Evolutionary conservation across 805 yeast genomes (phyloP), one percentile per base, ranked within the genome.

Genomic region (Clavispora santaluciae): DNA sequence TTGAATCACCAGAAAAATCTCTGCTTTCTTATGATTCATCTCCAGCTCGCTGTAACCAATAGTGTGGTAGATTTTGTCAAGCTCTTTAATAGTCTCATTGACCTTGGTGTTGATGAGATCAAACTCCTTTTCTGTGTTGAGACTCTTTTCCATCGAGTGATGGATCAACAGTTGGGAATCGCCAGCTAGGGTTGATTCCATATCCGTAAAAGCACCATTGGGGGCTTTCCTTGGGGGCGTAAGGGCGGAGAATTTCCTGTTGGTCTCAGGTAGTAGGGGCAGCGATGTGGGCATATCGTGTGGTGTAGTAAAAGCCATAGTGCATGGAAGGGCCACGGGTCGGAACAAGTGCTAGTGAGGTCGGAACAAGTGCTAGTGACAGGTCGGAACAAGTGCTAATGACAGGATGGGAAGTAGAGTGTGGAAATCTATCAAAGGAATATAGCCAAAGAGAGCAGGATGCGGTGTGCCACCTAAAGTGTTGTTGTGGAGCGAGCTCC

Each of bases 41-140:
- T 78, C 82, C 7, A 56, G 51, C n/a, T 66, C 55, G 1, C 81
- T 67, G 51, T 74, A 78, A 1, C 86, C 86, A 30, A 79, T 79
- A 42, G 68, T 72, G 36, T 64, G 63, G 53, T 78, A 78, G 8
- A 77, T 68, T 4, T 53, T 51, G 38, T 72, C 68, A n/a, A 79
- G 55, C 38, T 73, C 71, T n/a, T 42, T 42, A 13, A 69, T 59
- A 7, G 73, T 62, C n/a, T 50, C 47, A 40, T 61, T 60, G n/a
- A 69, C 67, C 25, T 64, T 60, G 20, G 54, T 42, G 4, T 64
- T 58, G 13, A 68, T 64, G 18, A 52, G 40, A 29, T 66, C 68
- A 35, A 67, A 56, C 30, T 57, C 58, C 16, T 48, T 40, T 20
- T 42, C 47, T 22, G 48, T 17, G 35, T 22, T 36, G 33, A 26